Base-by-base conservation (phyloP, 495 filamentous ascomycete species). In the Tuber magnatum region DNA sequence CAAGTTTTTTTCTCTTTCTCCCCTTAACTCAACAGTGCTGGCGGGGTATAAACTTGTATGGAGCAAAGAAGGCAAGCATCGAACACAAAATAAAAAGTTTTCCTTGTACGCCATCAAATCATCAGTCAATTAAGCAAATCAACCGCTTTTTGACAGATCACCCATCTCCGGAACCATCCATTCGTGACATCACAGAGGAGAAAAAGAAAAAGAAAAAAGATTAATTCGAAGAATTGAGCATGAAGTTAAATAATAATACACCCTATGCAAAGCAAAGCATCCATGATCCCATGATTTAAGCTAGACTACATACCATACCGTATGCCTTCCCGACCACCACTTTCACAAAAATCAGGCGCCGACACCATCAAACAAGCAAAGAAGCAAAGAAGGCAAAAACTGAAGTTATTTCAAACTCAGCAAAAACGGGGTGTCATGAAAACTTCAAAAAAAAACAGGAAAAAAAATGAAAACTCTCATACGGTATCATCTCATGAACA, bases 281-380 rank as follows among this genome's bases (percentile, higher is more conserved):
- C 56, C 56, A 35, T 65, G 56, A 65, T 65, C 56, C 56, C 28
- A 65, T 61, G 69, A 41, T 71, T 71, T 38, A 44, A 44, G 69
- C 69, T 38, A 44, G 32, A 35, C 69, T 71, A 44, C 40, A 28
- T 44, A 41, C 35, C 28, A 40, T 70, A 24, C n/a, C 14, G 38
- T 70, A 42, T 70, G 69, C 56, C 56, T 28, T 32, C n/a, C 51
- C 12, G 14, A 35, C 56, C 56, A 28, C 24, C 43, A 70, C 35
- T 38, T 39, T 70, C 35, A 39, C 22, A 51, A 51, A 51, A 51
- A 51, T 51, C 46, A 51, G 46, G 46, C 46, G 46, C 46, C 46
- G 46, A 51, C 46, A 51, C 46, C 46, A 40, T 40, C 39, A 7
- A 51, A 8, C 20, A 51, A 51, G 46, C 46, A 51, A 51, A 18